phyloP scores from a whole-genome alignment of 1,284 basidiomycete genomes.

The Leccinum idahoense region DNA sequence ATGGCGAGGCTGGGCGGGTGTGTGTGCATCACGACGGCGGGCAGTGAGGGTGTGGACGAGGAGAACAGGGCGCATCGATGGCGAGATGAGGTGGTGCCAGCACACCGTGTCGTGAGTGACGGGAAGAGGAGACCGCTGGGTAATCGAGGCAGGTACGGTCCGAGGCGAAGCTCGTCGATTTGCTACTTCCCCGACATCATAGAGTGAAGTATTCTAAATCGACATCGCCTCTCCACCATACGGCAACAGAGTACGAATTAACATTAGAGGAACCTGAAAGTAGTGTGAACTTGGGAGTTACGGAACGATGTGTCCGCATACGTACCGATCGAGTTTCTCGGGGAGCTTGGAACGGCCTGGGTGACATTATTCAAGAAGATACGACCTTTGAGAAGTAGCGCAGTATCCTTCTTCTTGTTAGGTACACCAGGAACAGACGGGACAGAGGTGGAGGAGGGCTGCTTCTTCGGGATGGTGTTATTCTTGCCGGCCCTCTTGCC shows the following conservation, averaged over 20 bases:
- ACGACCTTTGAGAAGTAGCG: conserved; percentile 89
- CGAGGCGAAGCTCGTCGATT: conserved; percentile 30
- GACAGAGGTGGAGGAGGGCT: conserved; percentile 36
- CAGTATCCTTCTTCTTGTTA: conserved; percentile 70
- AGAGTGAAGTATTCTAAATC: too few relatives aligned
- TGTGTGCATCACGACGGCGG: too few relatives aligned
- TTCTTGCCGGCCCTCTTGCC: conserved; percentile 64
- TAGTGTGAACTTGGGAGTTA: conserved; percentile 8
- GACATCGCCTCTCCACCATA: conserved; percentile 74
- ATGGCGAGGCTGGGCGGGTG: too few relatives aligned
- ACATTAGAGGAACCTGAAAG: conserved; percentile 38
- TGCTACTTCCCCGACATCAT: conserved; percentile 59
- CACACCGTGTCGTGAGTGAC: too few relatives aligned
- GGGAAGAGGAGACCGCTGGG: too few relatives aligned
- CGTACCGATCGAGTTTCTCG: conserved; percentile 59
- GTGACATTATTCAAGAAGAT: conserved; percentile 98
- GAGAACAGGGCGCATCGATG: too few relatives aligned
- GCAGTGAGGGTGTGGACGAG: too few relatives aligned
- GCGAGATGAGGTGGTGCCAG: too few relatives aligned
- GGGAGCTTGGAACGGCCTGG: conserved; percentile 55
- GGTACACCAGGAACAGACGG: conserved; percentile 45
- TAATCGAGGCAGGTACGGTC: too few relatives aligned
- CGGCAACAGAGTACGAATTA: conserved; percentile 67
- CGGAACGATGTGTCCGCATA: conserved; percentile 14
- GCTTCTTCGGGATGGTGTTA: conserved; percentile 76